These are phyloP conservation scores for Neopestalotiopsis sp. DNA, from an alignment of 2,329 filamentous ascomycete species.

Conservation along the genomic window DNA sequence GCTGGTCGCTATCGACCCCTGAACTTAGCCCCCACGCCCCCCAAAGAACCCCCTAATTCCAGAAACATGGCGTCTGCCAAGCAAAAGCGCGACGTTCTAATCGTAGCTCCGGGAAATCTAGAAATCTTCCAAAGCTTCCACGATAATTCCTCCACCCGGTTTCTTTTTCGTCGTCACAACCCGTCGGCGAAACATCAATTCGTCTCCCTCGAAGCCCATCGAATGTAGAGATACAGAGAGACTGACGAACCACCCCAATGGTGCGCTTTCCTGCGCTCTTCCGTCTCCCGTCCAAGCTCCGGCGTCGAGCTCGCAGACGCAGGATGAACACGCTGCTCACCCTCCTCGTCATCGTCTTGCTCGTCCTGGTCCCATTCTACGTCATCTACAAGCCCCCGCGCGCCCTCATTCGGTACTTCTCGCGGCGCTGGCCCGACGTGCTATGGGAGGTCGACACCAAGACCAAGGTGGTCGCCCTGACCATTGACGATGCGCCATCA, in stretches of 20 bases:
- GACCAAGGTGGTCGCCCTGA: slow-evolving; percentile 76
- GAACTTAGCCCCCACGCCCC: neutral
- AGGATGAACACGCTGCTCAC: slow-evolving; percentile 59
- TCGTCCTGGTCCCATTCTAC: slow-evolving; percentile 58
- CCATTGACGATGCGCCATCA: slow-evolving; percentile 86
- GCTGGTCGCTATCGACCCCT: neutral
- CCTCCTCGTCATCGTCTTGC: slow-evolving; percentile 43
- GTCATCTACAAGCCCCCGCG: slow-evolving; percentile 80
- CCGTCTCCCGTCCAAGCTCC: slow-evolving; percentile 60
- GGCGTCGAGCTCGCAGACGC: slow-evolving; percentile 61
- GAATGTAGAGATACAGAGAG: slow-evolving; percentile 8
- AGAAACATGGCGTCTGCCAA: neutral
- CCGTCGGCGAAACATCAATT: slow-evolving; percentile 5
- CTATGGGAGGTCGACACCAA: slow-evolving; percentile 70
- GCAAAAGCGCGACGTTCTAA: neutral
- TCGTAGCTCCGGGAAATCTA: neutral
- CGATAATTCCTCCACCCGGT: neutral
- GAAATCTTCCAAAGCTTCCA: neutral
- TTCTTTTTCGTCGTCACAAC: neutral
- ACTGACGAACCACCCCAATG: slow-evolving; percentile 28
- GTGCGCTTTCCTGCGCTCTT: slow-evolving; percentile 48
- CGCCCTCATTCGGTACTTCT: slow-evolving; percentile 73
- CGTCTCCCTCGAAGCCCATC: neutral
- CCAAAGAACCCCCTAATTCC: neutral
- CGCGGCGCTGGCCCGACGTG: slow-evolving; percentile 76